Evolutionary conservation across 257 asterid species (phyloP), one percentile per base, ranked within the genome.

Genomic region (Anisodus acutangulus): DNA sequence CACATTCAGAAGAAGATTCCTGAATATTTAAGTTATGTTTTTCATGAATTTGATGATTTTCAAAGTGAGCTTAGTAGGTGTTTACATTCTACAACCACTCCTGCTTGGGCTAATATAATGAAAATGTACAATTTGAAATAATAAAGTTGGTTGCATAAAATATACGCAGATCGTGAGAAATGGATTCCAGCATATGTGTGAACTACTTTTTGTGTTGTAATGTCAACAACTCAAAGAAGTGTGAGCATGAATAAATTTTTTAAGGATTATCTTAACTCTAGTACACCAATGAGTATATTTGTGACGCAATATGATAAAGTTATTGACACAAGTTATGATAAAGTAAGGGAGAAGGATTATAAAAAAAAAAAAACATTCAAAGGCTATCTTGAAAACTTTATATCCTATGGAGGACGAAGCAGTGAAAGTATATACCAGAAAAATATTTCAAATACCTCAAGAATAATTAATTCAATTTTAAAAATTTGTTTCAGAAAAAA

Each of bases 1-100:
- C 78, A 76, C 62, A 68, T 84, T 54, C 45, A 31, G 19, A 60
- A 63, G 22, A 67, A 76, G 41, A 13, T 64, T 76, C 43, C 26
- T 8, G 12, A 67, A 58, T 59, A 76, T 45, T 15, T 63, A 45
- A 35, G 45, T 62, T 37, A 31, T 49, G 63, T 80, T 15, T 60
- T 67, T 51, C 67, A 22, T 9, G 12, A 17, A 11, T 6, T 66
- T 72, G 64, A 72, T 72, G 59, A 74, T 74, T 74, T 74, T 5
- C 17, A 72, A 41, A 17, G 2, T 3, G 15, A 72, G 6, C 41
- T 72, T 22, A 54, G 35, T 5, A 39, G 17, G 7, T 83, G 70
- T 47, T 45, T 58, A 68, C 58, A 70, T 70, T 26, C 82, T 57
- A 83, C 31, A 13, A 55, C 47, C 26, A 26, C 8, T 3, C 60